A percentile compares a stretch with the other conserved stretches of the same genome.
phyloP scores from a whole-genome alignment of 371 early-diverging fungal species.

The Umbelopsis sp. region DNA sequence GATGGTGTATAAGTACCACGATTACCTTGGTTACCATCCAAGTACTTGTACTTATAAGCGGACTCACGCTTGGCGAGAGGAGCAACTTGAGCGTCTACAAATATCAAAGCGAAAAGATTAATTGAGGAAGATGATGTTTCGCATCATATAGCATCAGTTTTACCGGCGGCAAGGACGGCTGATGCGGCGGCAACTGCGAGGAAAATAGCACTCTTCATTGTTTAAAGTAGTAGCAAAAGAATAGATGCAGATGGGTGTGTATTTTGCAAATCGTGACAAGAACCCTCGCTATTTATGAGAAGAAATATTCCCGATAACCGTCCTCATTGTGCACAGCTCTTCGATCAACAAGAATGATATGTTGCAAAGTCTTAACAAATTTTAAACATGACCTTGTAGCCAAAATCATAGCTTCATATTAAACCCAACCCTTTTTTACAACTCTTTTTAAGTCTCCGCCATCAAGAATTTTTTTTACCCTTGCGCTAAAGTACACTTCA shows the following conservation, averaged over 20 bases:
- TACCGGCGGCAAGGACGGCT: slow-evolving; percentile 18
- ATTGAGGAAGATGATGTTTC: background rate
- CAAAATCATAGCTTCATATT: slow-evolving; percentile 13
- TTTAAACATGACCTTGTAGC: slow-evolving; percentile 16
- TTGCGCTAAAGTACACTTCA: background rate
- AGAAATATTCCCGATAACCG: slow-evolving; percentile 14
- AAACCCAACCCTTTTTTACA: background rate
- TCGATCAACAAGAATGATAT: slow-evolving; percentile 6
- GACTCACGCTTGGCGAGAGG: no score
- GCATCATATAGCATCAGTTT: background rate
- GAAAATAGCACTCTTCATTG: slow-evolving; percentile 18
- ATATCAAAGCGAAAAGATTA: background rate
- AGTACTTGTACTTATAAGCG: no score
- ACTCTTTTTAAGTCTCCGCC: background rate
- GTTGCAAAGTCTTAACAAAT: background rate
- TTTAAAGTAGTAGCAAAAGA: background rate
- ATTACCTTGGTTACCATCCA: no score
- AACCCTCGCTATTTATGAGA: slow-evolving; percentile 4
- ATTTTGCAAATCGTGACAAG: background rate
- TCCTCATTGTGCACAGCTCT: background rate
- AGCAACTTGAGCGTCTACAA: background rate
- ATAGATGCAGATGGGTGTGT: slow-evolving; percentile 8
- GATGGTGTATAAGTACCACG: no score
- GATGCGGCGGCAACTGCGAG: slow-evolving; percentile 21
- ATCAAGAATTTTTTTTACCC: background rate